Conservation (phyloP, 2,329 filamentous ascomycete species). For the Fusarium floridanum region DNA sequence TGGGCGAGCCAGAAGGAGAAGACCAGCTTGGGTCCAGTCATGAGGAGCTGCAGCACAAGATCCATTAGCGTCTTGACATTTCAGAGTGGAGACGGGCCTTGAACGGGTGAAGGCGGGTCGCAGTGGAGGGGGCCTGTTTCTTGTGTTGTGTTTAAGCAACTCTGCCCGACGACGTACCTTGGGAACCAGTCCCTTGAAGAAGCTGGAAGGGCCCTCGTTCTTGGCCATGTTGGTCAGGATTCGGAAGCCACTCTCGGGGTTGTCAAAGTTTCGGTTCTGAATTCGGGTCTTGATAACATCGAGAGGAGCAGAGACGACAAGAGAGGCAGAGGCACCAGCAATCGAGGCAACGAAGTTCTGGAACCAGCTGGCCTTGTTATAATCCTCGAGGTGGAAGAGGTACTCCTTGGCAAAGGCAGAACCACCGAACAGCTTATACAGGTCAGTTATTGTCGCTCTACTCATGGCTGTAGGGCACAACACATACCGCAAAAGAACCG, state of each 20-base stretch:
- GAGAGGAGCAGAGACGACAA: conserved; percentile 93
- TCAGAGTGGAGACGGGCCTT: conserved; percentile 22
- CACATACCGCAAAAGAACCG: conserved; percentile 91
- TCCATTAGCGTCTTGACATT: conserved; percentile 32
- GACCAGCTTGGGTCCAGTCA: conserved; percentile 98
- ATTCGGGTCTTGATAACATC: conserved; percentile 99
- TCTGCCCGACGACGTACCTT: conserved; percentile 69
- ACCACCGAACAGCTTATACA: conserved; percentile 88
- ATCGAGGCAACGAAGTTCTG: conserved; percentile 99
- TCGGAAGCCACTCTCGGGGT: conserved; percentile 92
- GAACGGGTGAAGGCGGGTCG: conserved; percentile 11
- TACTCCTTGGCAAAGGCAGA: conserved; percentile 98
- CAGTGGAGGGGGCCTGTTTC: not conserved
- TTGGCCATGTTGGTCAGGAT: conserved; percentile 94
- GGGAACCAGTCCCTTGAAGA: conserved; percentile 98
- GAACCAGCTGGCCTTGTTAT: conserved; percentile 93
- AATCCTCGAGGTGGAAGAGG: conserved; percentile 88
- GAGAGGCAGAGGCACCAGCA: conserved; percentile 92
- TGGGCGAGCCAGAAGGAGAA: conserved; percentile 99
- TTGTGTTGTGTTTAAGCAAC: not conserved
- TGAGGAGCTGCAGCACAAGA: conserved; percentile 74
- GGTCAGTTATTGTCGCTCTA: conserved; percentile 33
- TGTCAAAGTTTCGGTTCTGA: conserved; percentile 98
- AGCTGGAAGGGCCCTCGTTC: conserved; percentile 86
- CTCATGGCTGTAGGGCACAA: not conserved